Conservation (phyloP, 164 flowering plant genomes). For the Tinospora cordifolia region DNA sequence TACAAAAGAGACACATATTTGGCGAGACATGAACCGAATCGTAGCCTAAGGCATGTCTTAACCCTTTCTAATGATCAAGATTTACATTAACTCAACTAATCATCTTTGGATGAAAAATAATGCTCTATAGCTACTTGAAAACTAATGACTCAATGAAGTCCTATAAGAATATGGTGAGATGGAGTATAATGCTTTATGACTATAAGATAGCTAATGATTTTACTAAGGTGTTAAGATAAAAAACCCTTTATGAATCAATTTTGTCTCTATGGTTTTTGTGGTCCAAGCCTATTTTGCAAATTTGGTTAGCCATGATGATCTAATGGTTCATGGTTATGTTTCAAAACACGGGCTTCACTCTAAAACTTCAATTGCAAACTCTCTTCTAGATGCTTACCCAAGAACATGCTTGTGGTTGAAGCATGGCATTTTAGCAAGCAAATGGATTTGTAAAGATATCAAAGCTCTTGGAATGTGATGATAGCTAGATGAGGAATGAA, state of each 20-base stretch:
- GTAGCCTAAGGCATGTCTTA: too few species aligned
- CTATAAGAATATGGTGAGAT: constrained; percentile 24
- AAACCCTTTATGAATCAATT: constrained; percentile 22
- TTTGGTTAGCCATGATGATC: constrained; percentile 17
- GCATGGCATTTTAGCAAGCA: constrained; percentile 25
- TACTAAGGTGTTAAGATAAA: constrained; percentile 17
- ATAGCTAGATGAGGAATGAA: constrained; percentile 33
- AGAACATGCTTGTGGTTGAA: constrained; percentile 21
- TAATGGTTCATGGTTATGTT: constrained; percentile 23
- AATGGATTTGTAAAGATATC: constrained; percentile 24
- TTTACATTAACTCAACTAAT: too few species aligned
- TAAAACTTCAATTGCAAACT: constrained; percentile 21
- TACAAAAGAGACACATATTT: too few species aligned
- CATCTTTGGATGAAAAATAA: too few species aligned
- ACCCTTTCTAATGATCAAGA: too few species aligned
- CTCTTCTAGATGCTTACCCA: constrained; percentile 31
- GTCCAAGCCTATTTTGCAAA: constrained; percentile 20
- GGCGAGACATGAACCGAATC: too few species aligned
- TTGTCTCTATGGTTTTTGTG: constrained; percentile 25
- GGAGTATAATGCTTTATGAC: constrained; percentile 33
- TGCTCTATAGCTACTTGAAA: too few species aligned
- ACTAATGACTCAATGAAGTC: too few species aligned
- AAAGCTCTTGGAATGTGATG: constrained; percentile 39
- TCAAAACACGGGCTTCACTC: constrained; percentile 24
- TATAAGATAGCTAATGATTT: constrained; percentile 19